Evolutionary conservation across 1,284 basidiomycete species (phyloP).

Genomic region (Pyrrhoderma noxium): DNA sequence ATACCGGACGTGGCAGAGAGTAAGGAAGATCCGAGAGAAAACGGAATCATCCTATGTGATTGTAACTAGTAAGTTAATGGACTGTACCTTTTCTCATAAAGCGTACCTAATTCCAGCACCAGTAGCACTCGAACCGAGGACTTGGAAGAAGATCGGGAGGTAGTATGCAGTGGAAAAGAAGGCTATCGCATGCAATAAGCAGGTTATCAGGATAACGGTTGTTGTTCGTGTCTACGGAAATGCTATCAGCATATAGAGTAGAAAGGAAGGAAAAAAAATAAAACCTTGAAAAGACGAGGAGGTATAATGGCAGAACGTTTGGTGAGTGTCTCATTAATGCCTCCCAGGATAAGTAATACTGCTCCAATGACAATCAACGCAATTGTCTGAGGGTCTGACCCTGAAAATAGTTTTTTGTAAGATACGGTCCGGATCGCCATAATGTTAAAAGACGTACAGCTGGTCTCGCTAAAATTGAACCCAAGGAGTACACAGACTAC

Average conservation of each 20-base stretch:
- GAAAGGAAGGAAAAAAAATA: neutral
- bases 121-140: conserved; percentile 69
- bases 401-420: conserved; percentile 19
- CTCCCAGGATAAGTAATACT: conserved; percentile 47
- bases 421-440: neutral
- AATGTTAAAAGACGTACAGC: conserved; percentile 38
- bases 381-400: conserved; percentile 52
- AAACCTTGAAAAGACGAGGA: conserved; percentile 67
- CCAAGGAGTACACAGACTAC: conserved; percentile 76
- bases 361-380: conserved; percentile 66
- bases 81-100: neutral
- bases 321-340: conserved; percentile 63
- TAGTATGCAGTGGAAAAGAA: conserved; percentile 68
- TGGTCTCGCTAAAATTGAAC: conserved; percentile 68
- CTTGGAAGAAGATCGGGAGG: conserved; percentile 74
- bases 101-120: conserved; percentile 62
- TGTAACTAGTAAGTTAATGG: neutral
- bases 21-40: conserved; percentile 54
- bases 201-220: conserved; percentile 51
- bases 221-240: conserved; percentile 62
- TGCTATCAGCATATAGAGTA: neutral
- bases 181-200: conserved; percentile 58
- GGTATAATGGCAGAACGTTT: conserved; percentile 76
- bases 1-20: conserved; percentile 56
- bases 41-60: conserved; percentile 62